These are phyloP conservation scores for Monilinia fructicola DNA, from an alignment of 2,329 filamentous ascomycete genomes.

Conservation along the genomic window DNA sequence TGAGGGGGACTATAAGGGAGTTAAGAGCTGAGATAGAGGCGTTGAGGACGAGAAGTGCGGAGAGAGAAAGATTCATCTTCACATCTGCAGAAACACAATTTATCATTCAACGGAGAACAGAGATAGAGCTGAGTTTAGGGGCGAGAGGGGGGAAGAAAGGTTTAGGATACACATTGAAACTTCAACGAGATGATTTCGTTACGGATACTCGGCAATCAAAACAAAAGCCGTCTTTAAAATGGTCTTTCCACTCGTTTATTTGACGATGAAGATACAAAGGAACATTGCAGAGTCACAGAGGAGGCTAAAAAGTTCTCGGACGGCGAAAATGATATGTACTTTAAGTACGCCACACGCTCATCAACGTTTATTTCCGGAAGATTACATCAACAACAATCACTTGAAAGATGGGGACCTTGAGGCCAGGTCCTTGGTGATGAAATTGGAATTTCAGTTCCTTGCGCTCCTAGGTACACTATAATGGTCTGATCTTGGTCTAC, in stretches of 20 bases:
- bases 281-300: not conserved
- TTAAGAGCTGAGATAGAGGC: not conserved
- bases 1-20: not conserved
- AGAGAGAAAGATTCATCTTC: not conserved
- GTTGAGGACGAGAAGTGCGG: not conserved
- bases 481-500: not conserved
- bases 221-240: not conserved
- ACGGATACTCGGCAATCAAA: not conserved
- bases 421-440: not conserved
- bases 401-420: not conserved
- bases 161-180: not conserved
- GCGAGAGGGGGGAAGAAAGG: conserved; percentile 8
- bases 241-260: not conserved
- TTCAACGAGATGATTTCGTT: not conserved
- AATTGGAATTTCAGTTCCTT: not conserved
- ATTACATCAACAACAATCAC: not conserved
- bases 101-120: not conserved
- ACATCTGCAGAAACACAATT: not conserved
- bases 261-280: not conserved
- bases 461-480: not conserved
- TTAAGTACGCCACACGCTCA: not conserved
- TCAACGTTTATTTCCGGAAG: not conserved
- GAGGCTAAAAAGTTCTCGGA: not conserved
- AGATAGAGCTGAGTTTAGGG: not conserved
- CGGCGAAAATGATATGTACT: not conserved